Evolutionary conservation across 139 green algal species (phyloP).

Genomic region (Ulvella scutata): DNA sequence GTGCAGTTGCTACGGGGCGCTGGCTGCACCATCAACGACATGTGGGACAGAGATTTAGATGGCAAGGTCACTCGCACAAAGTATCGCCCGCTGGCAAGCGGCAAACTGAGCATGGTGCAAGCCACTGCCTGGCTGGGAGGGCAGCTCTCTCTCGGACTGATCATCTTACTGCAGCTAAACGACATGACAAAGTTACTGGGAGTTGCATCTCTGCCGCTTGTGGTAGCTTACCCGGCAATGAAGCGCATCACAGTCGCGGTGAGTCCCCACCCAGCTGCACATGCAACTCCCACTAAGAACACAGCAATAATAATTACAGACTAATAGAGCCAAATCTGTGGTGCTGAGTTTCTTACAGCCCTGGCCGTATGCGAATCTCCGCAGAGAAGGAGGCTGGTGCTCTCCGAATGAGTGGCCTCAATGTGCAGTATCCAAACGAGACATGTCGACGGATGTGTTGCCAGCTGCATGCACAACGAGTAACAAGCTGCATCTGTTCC

Average conservation of each 20-base stretch:
- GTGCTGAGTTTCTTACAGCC: too few relatives aligned
- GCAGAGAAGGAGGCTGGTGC: too few relatives aligned
- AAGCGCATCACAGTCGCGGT: constrained; percentile 89
- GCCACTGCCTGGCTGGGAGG: constrained; percentile 56
- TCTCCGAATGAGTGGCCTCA: too few relatives aligned
- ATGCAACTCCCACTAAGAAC: too few relatives aligned
- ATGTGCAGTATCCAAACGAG: too few relatives aligned
- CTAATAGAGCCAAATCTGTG: too few relatives aligned
- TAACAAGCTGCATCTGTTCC: too few relatives aligned
- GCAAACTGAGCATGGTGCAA: constrained; percentile 24
- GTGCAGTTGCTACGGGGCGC: constrained; percentile 60
- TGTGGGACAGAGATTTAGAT: constrained; percentile 84
- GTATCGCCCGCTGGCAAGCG: constrained; percentile 48
- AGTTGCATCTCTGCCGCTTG: constrained; percentile 71
- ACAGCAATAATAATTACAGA: too few relatives aligned
- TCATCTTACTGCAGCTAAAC: constrained; percentile 91
- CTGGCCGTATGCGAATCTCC: too few relatives aligned
- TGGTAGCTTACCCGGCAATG: constrained; percentile 85
- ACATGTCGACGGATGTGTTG: too few relatives aligned
- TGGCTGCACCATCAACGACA: constrained; percentile 96
- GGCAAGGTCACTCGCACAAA: constrained; percentile 60
- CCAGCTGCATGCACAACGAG: too few relatives aligned
- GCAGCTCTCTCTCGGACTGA: constrained; percentile 66
- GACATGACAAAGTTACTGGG: constrained; percentile 65
- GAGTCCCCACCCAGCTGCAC: too few relatives aligned